phyloP scores from a whole-genome alignment of 2,329 filamentous ascomycete genomes.

The Nothomitra cinnamomea region DNA sequence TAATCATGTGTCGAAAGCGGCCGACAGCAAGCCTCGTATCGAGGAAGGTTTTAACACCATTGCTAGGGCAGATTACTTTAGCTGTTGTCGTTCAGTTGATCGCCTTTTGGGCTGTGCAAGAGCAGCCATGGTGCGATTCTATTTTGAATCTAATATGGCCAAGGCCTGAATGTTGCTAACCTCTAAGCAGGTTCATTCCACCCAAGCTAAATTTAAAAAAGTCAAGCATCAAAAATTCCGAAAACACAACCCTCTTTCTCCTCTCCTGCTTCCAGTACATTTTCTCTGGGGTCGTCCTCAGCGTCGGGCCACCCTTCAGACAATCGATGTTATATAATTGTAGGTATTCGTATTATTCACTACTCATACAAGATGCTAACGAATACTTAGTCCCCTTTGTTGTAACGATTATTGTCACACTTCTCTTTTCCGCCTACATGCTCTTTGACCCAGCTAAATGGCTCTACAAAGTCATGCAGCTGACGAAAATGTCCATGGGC shows the following conservation, averaged over 20 bases:
- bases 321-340: conserved; percentile 65
- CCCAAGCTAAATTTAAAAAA: conserved; percentile 62
- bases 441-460: conserved; percentile 54
- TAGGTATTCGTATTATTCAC: conserved; percentile 30
- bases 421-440: conserved; percentile 62
- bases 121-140: conserved; percentile 53
- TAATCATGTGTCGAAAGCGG: conserved; percentile 60
- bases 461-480: conserved; percentile 62
- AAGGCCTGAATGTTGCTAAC: not conserved
- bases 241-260: conserved; percentile 84
- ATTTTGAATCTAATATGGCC: not conserved
- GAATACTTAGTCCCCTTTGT: conserved; percentile 57
- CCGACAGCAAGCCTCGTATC: conserved; percentile 87
- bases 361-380: conserved; percentile 11
- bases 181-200: conserved; percentile 47
- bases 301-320: conserved; percentile 79
- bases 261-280: conserved; percentile 92
- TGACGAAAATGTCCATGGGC: conserved; percentile 55
- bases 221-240: conserved; percentile 75
- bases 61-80: conserved; percentile 76
- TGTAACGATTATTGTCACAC: conserved; percentile 50
- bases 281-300: conserved; percentile 72
- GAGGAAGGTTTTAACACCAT: conserved; percentile 73
- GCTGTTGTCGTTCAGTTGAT: conserved; percentile 62
- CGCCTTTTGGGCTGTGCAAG: conserved; percentile 56